phyloP scores from a whole-genome alignment of 1,284 basidiomycete genomes.

The Microbotryum lychnidis-dioicae region DNA sequence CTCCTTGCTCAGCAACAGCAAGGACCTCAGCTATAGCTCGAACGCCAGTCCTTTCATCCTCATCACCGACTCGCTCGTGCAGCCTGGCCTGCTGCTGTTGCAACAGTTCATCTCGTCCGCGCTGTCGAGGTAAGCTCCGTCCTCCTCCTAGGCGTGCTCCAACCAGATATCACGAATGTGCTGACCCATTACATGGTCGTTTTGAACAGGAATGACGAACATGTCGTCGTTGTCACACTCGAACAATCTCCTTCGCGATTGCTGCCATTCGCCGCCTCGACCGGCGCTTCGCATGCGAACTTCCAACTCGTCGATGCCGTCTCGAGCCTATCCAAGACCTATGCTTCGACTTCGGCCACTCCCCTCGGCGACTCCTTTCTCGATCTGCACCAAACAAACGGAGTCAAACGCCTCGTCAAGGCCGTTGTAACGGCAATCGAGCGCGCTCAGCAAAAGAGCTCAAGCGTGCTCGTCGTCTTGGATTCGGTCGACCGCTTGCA shows the following conservation, averaged over 20 bases:
- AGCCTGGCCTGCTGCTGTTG: constrained; percentile 23
- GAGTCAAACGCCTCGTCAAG: not conserved
- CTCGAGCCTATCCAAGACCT: not conserved
- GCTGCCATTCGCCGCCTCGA: constrained; percentile 2
- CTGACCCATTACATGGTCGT: too few species aligned
- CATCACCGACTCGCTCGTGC: constrained; percentile 27
- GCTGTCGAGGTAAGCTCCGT: constrained; percentile 8
- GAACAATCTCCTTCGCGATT: constrained; percentile 10
- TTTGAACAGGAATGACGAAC: not conserved
- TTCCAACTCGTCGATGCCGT: constrained; percentile 10
- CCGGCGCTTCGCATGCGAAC: not conserved
- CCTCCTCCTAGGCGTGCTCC: not conserved
- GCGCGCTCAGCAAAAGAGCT: not conserved
- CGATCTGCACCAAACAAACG: not conserved
- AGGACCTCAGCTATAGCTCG: not conserved
- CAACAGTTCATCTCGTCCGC: constrained; percentile 19
- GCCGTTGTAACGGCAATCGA: not conserved
- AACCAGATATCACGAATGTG: too few species aligned
- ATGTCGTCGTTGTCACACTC: constrained; percentile 8
- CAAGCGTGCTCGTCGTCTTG: constrained; percentile 15
- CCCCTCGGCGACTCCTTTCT: not conserved
- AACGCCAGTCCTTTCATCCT: constrained; percentile 13
- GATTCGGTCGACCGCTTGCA: constrained; percentile 14
- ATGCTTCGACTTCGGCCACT: not conserved
- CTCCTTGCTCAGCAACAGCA: constrained; percentile 30